These are phyloP conservation scores for Pneumocystis jirovecii DNA, from an alignment of 1,139 yeast species.

Conservation along the genomic window DNA sequence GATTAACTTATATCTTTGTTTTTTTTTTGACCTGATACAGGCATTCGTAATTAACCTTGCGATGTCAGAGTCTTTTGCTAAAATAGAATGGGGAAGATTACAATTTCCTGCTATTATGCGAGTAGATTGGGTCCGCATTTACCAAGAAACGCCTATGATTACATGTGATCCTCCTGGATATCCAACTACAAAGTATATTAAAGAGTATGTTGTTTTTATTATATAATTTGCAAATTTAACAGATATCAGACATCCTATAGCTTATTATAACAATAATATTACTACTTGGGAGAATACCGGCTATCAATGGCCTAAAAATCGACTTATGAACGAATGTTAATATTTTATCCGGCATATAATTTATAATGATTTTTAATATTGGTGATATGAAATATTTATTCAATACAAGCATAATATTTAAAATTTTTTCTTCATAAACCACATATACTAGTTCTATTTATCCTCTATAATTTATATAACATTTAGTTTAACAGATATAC, in stretches of 20 bases:
- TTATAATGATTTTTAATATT: background rate
- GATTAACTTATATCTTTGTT: background rate
- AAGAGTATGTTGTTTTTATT: conserved; percentile 17
- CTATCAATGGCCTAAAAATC: conserved; percentile 45
- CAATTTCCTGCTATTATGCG: conserved; percentile 53
- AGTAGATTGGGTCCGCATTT: conserved; percentile 63
- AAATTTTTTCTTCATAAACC: too few relatives aligned
- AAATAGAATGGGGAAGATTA: conserved; percentile 61
- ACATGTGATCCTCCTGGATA: conserved; percentile 65
- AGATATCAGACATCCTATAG: conserved; percentile 33
- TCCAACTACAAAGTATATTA: conserved; percentile 64
- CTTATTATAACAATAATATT: conserved; percentile 46
- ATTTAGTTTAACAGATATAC: background rate
- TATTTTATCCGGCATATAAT: background rate
- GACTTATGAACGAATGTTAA: conserved; percentile 32
- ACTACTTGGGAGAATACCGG: conserved; percentile 60
- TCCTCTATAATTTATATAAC: background rate
- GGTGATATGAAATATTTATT: background rate
- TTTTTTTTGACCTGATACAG: background rate
- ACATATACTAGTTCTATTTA: background rate
- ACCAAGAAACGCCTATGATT: conserved; percentile 49
- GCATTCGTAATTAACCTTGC: conserved; percentile 55
- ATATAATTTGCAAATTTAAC: background rate
- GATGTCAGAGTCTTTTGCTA: conserved; percentile 67
- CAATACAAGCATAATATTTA: background rate